Base-by-base conservation (phyloP, 2,329 filamentous ascomycete species). In the Cladosporium sp. region DNA sequence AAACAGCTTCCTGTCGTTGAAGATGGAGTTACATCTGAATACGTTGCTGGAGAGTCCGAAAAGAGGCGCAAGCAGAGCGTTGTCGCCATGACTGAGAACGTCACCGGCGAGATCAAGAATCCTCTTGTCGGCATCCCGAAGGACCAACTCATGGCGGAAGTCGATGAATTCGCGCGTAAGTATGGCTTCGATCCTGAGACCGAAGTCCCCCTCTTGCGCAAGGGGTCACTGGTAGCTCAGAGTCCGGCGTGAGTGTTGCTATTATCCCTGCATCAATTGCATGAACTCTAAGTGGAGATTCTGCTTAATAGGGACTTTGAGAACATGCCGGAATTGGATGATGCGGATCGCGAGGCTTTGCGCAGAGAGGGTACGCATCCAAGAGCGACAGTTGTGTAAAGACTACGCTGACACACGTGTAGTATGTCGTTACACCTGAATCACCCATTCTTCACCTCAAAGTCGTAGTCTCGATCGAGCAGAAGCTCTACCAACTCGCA, bases 221-320 rank as follows among this genome's bases (percentile, higher is more conserved):
- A 84, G 60, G 88, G 86, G 27, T 87, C 87, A 6, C 73, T 91
- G 12, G 78, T 89, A 17, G 87, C 87, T 2, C 84, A 88, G 64
- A 80, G 84, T 59, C 85, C 85, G 0, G 70, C 71, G 8, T 27
- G 22, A 27, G 22, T 27, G 4, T 27, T 4, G 5, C 4, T 9
- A 27, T 27, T 9, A 9, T 9, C 22, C n/a, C n/a, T n/a, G n/a
- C n/a, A n/a, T n/a, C n/a, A n/a, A n/a, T n/a, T n/a, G n/a, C n/a
- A n/a, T n/a, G n/a, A n/a, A n/a, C n/a, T n/a, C n/a, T n/a, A n/a
- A n/a, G n/a, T 27, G 22, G 9, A 5, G 9, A 4, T 27, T 9
- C n/a, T n/a, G n/a, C n/a, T n/a, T n/a, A n/a, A n/a, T 9, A 27
- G 22, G 13, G 74, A 75, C 32, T 86, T 76, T 62, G 84, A 88